These are phyloP conservation scores for Daldinia decipiens DNA, from an alignment of 495 filamentous ascomycete genomes.

Conservation along the genomic window DNA sequence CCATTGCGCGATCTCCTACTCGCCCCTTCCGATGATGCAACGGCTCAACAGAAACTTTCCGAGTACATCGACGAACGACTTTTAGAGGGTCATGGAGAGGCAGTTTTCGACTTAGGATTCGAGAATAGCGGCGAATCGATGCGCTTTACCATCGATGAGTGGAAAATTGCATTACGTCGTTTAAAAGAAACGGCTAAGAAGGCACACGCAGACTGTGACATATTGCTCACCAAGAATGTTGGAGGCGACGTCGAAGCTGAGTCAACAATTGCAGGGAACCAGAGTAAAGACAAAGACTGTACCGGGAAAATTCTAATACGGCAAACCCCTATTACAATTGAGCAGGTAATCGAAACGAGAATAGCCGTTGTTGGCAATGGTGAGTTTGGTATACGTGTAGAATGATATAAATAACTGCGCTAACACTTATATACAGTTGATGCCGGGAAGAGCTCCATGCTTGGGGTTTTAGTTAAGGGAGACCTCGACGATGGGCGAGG, in stretches of 20 bases:
- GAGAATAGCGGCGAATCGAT: slow-evolving; percentile 95
- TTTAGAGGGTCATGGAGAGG: slow-evolving; percentile 88
- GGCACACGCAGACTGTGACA: slow-evolving; percentile 75
- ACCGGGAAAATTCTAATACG: slow-evolving; percentile 88
- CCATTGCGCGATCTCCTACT: slow-evolving; percentile 82
- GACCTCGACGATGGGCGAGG: slow-evolving; percentile 94
- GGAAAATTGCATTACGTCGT: slow-evolving; percentile 76
- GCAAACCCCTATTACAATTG: slow-evolving; percentile 73
- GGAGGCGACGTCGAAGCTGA: slow-evolving; percentile 78
- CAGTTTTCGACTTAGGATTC: slow-evolving; percentile 89
- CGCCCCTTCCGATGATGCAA: slow-evolving; percentile 66
- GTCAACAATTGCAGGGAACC: slow-evolving; percentile 54
- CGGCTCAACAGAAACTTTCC: slow-evolving; percentile 64
- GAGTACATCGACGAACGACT: slow-evolving; percentile 74
- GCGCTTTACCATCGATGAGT: slow-evolving; percentile 80
- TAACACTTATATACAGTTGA: slow-evolving; percentile 67
- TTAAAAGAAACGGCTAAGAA: slow-evolving; percentile 72
- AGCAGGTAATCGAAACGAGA: slow-evolving; percentile 93
- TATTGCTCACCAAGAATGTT: slow-evolving; percentile 88
- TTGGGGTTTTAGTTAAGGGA: slow-evolving; percentile 96
- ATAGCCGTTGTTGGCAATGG: slow-evolving; percentile 97
- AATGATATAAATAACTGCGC: not conserved
- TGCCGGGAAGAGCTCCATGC: slow-evolving; percentile 95
- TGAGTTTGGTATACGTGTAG: slow-evolving; percentile 43
- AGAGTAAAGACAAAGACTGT: slow-evolving; percentile 73